Evolutionary conservation across 176 grass and related monocot species (phyloP).

Genomic region (Rhynchospora tenuis): DNA sequence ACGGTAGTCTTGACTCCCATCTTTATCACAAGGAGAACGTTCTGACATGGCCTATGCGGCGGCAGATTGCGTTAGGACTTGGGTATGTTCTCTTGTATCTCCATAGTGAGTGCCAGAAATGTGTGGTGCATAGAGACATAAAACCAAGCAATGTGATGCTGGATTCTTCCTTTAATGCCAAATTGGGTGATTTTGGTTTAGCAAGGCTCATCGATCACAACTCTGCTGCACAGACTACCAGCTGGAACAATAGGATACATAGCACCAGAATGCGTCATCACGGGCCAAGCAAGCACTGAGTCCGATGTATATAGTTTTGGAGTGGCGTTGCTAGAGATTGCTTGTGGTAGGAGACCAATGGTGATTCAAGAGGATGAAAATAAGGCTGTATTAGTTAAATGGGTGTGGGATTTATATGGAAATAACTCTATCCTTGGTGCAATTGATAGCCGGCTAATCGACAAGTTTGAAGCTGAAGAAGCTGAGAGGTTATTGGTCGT

Average conservation of each 20-base stretch:
- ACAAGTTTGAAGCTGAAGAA: conserved; percentile 27
- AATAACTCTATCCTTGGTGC: conserved; percentile 19
- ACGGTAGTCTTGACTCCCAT: conserved; percentile 35
- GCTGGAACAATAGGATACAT: conserved; percentile 37
- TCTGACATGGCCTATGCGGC: not conserved
- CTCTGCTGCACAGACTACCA: not conserved
- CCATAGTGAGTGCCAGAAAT: conserved; percentile 36
- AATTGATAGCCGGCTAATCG: conserved; percentile 17
- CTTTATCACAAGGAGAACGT: conserved; percentile 11
- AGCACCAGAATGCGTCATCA: conserved; percentile 34
- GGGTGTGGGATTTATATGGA: conserved; percentile 34
- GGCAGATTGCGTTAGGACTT: conserved; percentile 23
- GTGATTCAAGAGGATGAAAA: not conserved
- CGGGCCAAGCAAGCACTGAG: conserved; percentile 27
- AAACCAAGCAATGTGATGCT: conserved; percentile 49
- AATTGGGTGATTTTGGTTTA: conserved; percentile 54
- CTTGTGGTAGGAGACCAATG: conserved; percentile 25
- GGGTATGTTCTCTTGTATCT: conserved; percentile 33
- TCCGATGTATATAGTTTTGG: conserved; percentile 48
- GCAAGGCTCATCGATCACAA: conserved; percentile 41
- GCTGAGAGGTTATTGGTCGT: conserved; percentile 36
- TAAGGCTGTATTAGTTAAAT: conserved; percentile 29
- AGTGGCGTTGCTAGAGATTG: conserved; percentile 40
- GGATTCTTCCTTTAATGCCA: conserved; percentile 21
- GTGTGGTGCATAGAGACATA: conserved; percentile 41